Percentiles rank a stretch among this genome's conserved stretches.
Conservation (phyloP, 2,329 filamentous ascomycete genomes). For the Cytospora piceae region DNA sequence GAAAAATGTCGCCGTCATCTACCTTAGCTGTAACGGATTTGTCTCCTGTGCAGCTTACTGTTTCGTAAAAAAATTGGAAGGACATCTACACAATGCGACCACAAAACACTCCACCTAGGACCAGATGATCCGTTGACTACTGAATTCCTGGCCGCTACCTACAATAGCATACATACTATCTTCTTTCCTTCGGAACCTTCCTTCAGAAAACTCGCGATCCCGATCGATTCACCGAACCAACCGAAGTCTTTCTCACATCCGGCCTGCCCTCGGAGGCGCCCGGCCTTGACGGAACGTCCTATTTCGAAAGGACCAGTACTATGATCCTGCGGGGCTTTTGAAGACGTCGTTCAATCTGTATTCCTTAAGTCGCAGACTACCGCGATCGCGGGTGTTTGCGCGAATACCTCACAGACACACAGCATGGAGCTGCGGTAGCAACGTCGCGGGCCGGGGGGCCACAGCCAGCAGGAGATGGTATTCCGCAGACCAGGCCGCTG, state of each 20-base stretch:
- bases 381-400: slow-evolving; percentile 48
- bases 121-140: slow-evolving; percentile 23
- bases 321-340: slow-evolving; percentile 33
- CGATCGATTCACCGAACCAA: not conserved
- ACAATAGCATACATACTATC: not conserved
- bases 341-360: slow-evolving; percentile 48
- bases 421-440: slow-evolving; percentile 47
- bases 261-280: slow-evolving; percentile 11
- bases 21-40: slow-evolving; percentile 13
- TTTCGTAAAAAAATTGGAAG: not conserved
- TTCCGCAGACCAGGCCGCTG: slow-evolving; percentile 28
- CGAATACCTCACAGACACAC: slow-evolving; percentile 45
- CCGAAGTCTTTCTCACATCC: not conserved
- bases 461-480: slow-evolving; percentile 31
- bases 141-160: not conserved
- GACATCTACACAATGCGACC: slow-evolving; percentile 8
- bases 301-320: slow-evolving; percentile 31
- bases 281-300: slow-evolving; percentile 7
- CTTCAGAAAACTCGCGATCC: not conserved
- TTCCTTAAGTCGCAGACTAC: slow-evolving; percentile 43
- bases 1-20: slow-evolving; percentile 32
- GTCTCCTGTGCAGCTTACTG: slow-evolving; percentile 6
- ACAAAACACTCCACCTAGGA: slow-evolving; percentile 12
- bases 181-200: not conserved
- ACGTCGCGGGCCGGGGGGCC: slow-evolving; percentile 47